phyloP scores from a whole-genome alignment of 73 alveolate species.

The Paramecium pentaurelia region DNA sequence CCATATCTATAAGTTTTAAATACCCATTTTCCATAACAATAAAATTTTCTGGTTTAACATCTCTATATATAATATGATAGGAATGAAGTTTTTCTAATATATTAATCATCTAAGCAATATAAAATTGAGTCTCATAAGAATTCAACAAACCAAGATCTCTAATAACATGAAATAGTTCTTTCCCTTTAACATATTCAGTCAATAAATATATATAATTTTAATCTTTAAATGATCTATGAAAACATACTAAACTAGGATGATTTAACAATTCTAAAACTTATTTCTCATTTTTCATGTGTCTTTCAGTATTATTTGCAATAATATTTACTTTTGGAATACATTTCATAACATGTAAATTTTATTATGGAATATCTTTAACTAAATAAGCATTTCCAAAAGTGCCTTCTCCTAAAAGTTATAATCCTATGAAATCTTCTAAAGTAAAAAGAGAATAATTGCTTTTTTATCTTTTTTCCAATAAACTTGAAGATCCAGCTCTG shows the following conservation, averaged over 20 bases:
- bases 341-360: constrained; percentile 37
- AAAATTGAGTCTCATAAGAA: constrained; percentile 69
- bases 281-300: constrained; percentile 45
- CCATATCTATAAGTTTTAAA: constrained; percentile 74
- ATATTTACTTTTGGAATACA: constrained; percentile 48
- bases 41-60: constrained; percentile 76
- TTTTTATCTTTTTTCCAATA: constrained; percentile 3
- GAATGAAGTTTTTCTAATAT: constrained; percentile 70
- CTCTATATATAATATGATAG: constrained; percentile 69
- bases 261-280: constrained; percentile 39
- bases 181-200: constrained; percentile 53
- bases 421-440: constrained; percentile 74
- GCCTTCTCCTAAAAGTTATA: constrained; percentile 61
- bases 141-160: constrained; percentile 62
- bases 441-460: constrained; percentile 71
- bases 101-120: constrained; percentile 64
- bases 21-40: constrained; percentile 65
- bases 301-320: constrained; percentile 31
- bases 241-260: constrained; percentile 1
- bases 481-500: constrained; percentile 3
- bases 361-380: neutral
- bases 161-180: constrained; percentile 57
- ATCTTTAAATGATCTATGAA: constrained; percentile 59
- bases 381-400: constrained; percentile 50
- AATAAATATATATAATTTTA: constrained; percentile 50